These are phyloP conservation scores for Coemansia aciculifera DNA, from an alignment of 192 early-diverging fungal species.

Conservation along the genomic window DNA sequence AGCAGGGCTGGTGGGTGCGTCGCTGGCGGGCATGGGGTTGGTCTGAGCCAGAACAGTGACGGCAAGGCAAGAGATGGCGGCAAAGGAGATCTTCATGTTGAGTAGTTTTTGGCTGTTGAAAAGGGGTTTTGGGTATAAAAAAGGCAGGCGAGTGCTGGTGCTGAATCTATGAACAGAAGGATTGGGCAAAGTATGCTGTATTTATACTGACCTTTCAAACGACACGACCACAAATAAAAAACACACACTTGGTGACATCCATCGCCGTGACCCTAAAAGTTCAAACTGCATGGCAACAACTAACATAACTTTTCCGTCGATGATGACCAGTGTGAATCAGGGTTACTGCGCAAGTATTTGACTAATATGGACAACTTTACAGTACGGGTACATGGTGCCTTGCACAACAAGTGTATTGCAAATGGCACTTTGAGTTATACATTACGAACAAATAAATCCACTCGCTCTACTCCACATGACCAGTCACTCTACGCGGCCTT, in stretches of 20 bases:
- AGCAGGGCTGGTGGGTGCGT: background rate
- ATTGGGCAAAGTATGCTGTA: background rate
- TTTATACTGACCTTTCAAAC: background rate
- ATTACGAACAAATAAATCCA: too few relatives aligned
- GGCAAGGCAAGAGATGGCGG: background rate
- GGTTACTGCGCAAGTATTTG: too few relatives aligned
- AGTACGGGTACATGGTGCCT: too few relatives aligned
- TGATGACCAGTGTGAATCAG: too few relatives aligned
- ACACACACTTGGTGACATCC: background rate
- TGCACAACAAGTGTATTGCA: too few relatives aligned
- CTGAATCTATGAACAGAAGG: background rate
- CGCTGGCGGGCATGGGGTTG: background rate
- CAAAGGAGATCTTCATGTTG: background rate
- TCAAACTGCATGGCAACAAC: background rate
- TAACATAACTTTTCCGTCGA: too few relatives aligned
- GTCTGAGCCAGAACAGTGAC: background rate
- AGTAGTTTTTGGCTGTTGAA: background rate
- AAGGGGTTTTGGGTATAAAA: background rate
- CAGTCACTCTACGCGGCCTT: too few relatives aligned
- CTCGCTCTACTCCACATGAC: too few relatives aligned
- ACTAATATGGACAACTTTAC: too few relatives aligned
- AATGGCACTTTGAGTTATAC: too few relatives aligned
- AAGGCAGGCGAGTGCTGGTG: background rate
- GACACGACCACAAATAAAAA: background rate
- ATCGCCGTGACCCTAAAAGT: background rate